Evolutionary conservation across 176 grass and related monocot species (phyloP), one percentile per base, ranked within the genome.

Genomic region (Aegilops bicornis): DNA sequence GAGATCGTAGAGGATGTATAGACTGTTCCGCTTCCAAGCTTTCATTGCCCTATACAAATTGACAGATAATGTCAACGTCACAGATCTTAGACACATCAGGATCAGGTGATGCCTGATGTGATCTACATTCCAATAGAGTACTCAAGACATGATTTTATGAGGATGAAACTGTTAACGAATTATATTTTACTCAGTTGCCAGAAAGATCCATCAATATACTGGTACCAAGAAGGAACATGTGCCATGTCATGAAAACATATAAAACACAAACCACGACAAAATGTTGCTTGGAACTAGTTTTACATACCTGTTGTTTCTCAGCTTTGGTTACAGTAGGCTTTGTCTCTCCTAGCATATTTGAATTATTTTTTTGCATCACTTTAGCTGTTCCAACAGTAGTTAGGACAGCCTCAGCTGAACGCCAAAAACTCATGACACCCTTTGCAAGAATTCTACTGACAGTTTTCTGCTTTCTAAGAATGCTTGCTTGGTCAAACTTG

Each of bases 401-500:
- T 76, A 32, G 69, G 37, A 87, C 52, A 89, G 74, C 52, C 80
- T 90, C 86, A 80, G 91, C 84, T 77, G 79, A 92, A 87, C 76
- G 75, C 96, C 96, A 98, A 84, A 98, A 98, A 79, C 61, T 81
- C 61, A 91, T 79, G 74, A 98, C 77, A 60, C 78, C 92, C 75
- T 94, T 95, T 60, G 87, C 78, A 25, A 98, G 71, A 36, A n/a
- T 86, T 89, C 87, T 94, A 83, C 87, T 89, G 68, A 92, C 73
- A 82, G 61, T 86, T 92, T 87, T 92, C 50, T 87, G 92, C 79
- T 86, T 93, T 62, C 82, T 89, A 63, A 73, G 80, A 76, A 96
- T 88, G 86, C 81, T 94, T 84, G 86, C 90, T 91, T 94, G 83
- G 79, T 96, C 90, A 92, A 98, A 95, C 79, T 92, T 94, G 62